A percentile compares a stretch with the other conserved stretches of the same genome.
phyloP scores from a whole-genome alignment of 2,329 filamentous ascomycete species.

The Fusarium clavum region DNA sequence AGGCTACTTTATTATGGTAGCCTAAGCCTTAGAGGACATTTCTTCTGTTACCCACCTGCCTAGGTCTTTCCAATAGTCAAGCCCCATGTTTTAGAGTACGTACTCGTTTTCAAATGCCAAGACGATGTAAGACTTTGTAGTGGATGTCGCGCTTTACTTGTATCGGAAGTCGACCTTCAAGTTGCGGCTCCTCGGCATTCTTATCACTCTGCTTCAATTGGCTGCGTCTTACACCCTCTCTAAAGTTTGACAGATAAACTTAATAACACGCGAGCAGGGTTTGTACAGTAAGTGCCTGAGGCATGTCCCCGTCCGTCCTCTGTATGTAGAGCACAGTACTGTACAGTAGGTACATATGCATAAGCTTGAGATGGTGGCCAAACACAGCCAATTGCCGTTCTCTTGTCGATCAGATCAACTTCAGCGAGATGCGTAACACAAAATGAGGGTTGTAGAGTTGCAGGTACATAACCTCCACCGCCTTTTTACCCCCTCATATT shows the following conservation, averaged over 20 bases:
- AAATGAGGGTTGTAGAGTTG: conserved; percentile 19
- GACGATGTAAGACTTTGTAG: conserved; percentile 24
- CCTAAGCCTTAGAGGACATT: too few relatives aligned
- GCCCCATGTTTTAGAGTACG: conserved; percentile 1
- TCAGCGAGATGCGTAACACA: conserved; percentile 24
- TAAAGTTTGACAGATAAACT: conserved; percentile 20
- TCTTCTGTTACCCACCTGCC: too few relatives aligned
- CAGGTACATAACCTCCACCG: conserved; percentile 31
- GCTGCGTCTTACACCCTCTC: conserved; percentile 16
- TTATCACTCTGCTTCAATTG: conserved; percentile 36
- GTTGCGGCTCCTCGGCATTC: conserved; percentile 37
- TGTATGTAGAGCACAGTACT: not conserved
- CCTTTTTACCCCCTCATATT: conserved; percentile 26
- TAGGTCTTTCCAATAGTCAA: not conserved
- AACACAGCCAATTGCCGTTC: conserved; percentile 13
- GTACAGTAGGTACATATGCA: not conserved
- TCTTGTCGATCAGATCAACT: conserved; percentile 17
- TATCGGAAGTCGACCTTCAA: conserved; percentile 41
- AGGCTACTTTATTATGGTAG: too few relatives aligned
- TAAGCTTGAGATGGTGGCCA: not conserved
- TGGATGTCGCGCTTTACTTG: conserved; percentile 36
- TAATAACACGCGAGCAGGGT: not conserved
- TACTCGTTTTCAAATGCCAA: not conserved
- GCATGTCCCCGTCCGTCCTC: not conserved
- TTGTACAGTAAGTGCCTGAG: conserved; percentile 23